A percentile compares a stretch with the other conserved stretches of the same genome.
Conservation (phyloP, 805 yeast species). For the Phaffomyces thermotolerans region DNA sequence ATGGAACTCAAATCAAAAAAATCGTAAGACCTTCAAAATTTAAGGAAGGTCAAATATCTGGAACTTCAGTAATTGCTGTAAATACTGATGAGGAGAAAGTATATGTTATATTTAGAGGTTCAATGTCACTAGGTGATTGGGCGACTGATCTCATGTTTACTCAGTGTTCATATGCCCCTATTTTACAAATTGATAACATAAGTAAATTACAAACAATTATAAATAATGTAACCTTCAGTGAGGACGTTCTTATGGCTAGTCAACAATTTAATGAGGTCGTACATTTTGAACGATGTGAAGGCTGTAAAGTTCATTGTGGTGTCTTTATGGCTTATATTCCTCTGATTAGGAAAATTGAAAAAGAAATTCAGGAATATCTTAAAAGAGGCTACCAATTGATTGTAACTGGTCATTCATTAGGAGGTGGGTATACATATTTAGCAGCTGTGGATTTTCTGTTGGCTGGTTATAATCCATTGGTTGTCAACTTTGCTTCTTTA, state of each 20-base stretch:
- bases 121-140: conserved; percentile 57
- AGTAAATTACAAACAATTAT: background rate
- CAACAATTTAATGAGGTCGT: background rate
- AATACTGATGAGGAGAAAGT: conserved; percentile 40
- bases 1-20: conserved; percentile 3
- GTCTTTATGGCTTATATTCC: conserved; percentile 41
- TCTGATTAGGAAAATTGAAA: conserved; percentile 32
- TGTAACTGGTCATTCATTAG: conserved; percentile 69
- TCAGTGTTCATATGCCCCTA: conserved; percentile 42
- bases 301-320: conserved; percentile 60
- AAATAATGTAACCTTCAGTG: background rate
- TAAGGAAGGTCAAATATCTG: conserved; percentile 33
- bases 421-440: conserved; percentile 62
- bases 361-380: conserved; percentile 26
- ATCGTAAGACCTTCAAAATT: conserved; percentile 9
- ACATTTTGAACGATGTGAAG: conserved; percentile 30
- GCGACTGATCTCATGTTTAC: conserved; percentile 44
- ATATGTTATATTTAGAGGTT: conserved; percentile 54
- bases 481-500: conserved; percentile 61
- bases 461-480: conserved; percentile 46
- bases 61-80: conserved; percentile 48
- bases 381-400: conserved; percentile 42
- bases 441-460: conserved; percentile 55
- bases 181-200: conserved; percentile 7
- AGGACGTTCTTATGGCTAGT: background rate